These are phyloP conservation scores for Bondarzewia mesenterica DNA, from an alignment of 1,284 basidiomycete genomes.

Conservation along the genomic window DNA sequence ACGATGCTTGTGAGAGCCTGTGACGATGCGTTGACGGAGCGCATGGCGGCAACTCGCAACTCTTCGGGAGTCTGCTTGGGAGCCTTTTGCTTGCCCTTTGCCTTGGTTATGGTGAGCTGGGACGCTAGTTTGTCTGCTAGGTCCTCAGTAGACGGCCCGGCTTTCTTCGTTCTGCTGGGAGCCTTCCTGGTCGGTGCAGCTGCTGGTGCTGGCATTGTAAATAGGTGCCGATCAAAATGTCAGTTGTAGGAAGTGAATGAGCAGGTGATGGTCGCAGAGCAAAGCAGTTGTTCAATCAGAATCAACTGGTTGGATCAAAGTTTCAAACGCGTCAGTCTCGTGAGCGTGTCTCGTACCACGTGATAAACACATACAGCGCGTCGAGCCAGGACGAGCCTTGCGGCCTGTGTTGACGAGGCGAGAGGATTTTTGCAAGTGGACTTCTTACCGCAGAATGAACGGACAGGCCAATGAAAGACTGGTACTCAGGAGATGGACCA, in stretches of 20 bases:
- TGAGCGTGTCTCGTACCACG: not conserved
- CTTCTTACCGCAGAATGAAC: no score
- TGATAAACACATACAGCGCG: not conserved
- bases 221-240: not conserved
- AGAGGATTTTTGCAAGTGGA: no score
- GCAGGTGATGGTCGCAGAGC: no score
- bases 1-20: constrained; percentile 43
- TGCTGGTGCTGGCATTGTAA: not conserved
- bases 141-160: constrained; percentile 6
- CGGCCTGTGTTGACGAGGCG: not conserved
- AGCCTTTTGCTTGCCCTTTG: constrained; percentile 2
- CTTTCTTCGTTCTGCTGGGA: not conserved
- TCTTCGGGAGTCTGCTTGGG: constrained; percentile 15
- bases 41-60: constrained; percentile 37
- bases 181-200: not conserved
- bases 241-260: no score
- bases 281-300: no score
- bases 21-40: constrained; percentile 50
- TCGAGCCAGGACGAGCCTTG: not conserved
- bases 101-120: constrained; percentile 10
- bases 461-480: no score
- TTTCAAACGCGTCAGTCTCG: not conserved
- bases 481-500: not conserved
- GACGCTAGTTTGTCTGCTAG: constrained; percentile 13
- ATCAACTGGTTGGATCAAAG: no score